Percentiles rank a stretch among this genome's conserved stretches.
phyloP scores from a whole-genome alignment of 345 rosid species.

The Dipteronia dyeriana region DNA sequence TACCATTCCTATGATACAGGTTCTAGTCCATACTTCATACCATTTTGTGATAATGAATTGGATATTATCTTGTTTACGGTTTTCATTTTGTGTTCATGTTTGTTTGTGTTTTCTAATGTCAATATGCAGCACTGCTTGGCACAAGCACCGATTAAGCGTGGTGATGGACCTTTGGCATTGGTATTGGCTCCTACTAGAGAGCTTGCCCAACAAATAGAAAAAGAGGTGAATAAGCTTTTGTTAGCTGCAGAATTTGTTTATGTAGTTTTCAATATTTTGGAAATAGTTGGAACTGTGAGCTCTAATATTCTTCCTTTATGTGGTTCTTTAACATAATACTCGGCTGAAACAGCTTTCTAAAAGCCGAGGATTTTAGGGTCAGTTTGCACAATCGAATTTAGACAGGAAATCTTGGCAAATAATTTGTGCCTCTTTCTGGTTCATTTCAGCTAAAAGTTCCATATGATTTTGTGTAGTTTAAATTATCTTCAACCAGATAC shows the following conservation, averaged over 20 bases:
- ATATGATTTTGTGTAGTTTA: background rate
- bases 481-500: background rate
- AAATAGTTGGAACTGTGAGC: background rate
- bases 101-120: background rate
- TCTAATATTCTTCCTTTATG: background rate
- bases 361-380: background rate
- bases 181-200: conserved; percentile 51
- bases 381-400: background rate
- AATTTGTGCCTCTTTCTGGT: background rate
- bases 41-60: background rate
- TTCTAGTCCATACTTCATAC: background rate
- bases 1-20: conserved; percentile 47
- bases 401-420: background rate
- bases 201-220: conserved; percentile 46
- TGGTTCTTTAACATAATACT: background rate
- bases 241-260: background rate
- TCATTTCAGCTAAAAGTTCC: background rate
- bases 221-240: conserved; percentile 28
- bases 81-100: background rate
- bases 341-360: background rate
- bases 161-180: conserved; percentile 45
- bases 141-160: conserved; percentile 32
- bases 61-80: background rate
- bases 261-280: background rate
- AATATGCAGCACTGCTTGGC: conserved; percentile 42